Evolutionary conservation across 1,284 basidiomycete species (phyloP), one percentile per base, ranked within the genome.

Genomic region (Coniferiporia weirii): DNA sequence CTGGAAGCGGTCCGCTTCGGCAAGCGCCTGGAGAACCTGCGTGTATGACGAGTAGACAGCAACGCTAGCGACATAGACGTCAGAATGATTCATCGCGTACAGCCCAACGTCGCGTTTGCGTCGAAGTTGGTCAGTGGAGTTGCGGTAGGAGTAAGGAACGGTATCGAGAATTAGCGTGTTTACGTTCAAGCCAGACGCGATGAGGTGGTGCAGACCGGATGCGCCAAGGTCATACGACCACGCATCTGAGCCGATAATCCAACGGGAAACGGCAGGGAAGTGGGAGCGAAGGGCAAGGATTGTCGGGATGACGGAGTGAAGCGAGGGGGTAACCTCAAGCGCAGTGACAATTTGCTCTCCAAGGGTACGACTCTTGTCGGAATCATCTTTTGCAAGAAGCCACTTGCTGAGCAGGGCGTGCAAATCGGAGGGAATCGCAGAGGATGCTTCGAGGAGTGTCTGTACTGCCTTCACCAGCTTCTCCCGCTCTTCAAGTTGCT

Each of bases 1-100:
- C 35, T 85, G 76, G 77, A 90, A 97, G 56, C 79, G 80, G 73
- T 98, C 96, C 6, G 96, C 97, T 71, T 99, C 97, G 63, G 89
- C 81, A 65, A 99, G 73, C 4, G 95, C 85, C 70, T 98, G 95
- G 48, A 99, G 81, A 36, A 98, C 95, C 70, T 98, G 95, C 1
- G 91, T 84, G 71, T 98, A 99, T 54, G 95, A 95, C 46, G 94
- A 90, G 74, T 96, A 98, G 58, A 98, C 88, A 5, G 97, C 97
- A 44, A 97, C 85, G 68, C 91, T 94, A 9, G 95, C 95, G 58
- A 98, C 96, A 71, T 94, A 99, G 60, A 95, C 93, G 69, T 95
- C 90, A 15, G 96, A 96, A 72, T 98, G 93, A 76, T 97, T 98
- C 92, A 99, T 96, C 12, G 96, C 97, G 70, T 99, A 99, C 52